A percentile compares a stretch with the other conserved stretches of the same genome.
phyloP scores from a whole-genome alignment of 169 alveolate genomes.

The Eimeria brunetti region DNA sequence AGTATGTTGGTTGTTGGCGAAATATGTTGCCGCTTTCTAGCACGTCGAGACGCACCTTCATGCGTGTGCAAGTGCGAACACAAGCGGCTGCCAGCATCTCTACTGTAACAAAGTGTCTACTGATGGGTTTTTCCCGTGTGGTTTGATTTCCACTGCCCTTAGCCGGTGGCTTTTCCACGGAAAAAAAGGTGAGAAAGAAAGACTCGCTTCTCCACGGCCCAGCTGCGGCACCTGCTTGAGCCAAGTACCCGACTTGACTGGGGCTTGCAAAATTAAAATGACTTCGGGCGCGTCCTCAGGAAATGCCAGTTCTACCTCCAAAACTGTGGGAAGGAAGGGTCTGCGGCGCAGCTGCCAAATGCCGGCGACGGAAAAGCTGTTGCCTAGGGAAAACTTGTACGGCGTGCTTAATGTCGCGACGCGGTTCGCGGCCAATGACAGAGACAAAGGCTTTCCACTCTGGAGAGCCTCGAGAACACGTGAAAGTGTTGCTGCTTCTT shows the following conservation, averaged over 20 bases:
- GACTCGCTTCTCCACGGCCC: conserved; percentile 38
- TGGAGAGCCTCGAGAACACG: conserved; percentile 32
- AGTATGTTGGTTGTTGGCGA: neutral
- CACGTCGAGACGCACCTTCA: neutral
- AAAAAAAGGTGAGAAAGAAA: conserved; percentile 38
- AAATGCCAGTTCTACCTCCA: conserved; percentile 31
- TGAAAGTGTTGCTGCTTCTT: conserved; percentile 2
- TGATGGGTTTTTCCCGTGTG: neutral
- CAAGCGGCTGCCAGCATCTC: neutral
- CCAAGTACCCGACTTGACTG: conserved; percentile 37
- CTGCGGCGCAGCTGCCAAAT: conserved; percentile 67
- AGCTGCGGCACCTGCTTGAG: conserved; percentile 20
- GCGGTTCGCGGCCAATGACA: conserved; percentile 42
- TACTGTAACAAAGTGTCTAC: conserved; percentile 34
- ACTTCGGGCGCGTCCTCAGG: conserved; percentile 50
- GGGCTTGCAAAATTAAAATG: conserved; percentile 39
- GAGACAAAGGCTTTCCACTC: conserved; percentile 7
- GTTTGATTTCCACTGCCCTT: conserved; percentile 9
- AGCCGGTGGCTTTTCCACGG: conserved; percentile 51
- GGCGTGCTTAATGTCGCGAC: conserved; percentile 5
- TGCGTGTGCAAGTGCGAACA: neutral
- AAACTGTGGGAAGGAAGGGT: conserved; percentile 1
- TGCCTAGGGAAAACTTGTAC: neutral
- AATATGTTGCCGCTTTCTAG: neutral
- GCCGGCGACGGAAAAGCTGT: neutral